These are phyloP conservation scores for Pyrus pyrifolia DNA, from an alignment of 306 rosid genomes.

Conservation along the genomic window DNA sequence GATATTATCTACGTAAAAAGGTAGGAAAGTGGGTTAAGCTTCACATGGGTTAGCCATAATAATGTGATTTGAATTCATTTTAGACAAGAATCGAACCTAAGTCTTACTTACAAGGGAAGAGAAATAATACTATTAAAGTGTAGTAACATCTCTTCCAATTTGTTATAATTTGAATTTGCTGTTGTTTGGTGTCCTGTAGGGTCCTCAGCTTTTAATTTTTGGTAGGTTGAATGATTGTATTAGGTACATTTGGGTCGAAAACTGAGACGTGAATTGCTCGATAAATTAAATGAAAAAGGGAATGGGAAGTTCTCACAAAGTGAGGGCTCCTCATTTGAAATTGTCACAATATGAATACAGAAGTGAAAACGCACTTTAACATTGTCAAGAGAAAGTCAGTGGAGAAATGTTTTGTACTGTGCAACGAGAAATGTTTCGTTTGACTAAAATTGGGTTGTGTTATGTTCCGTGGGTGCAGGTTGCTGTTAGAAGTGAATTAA, in stretches of 20 bases:
- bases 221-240: background rate
- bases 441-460: background rate
- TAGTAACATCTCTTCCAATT: conserved; percentile 5
- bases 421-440: background rate
- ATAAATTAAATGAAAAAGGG: background rate
- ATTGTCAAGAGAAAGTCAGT: background rate
- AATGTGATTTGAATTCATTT: too few relatives aligned
- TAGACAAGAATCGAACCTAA: too few relatives aligned
- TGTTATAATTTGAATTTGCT: conserved; percentile 11
- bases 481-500: conserved; percentile 25
- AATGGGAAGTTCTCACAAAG: background rate
- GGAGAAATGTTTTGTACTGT: background rate
- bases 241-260: background rate
- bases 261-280: background rate
- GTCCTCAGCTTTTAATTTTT: too few relatives aligned
- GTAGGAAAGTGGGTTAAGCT: rapidly evolving
- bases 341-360: background rate
- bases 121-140: too few relatives aligned
- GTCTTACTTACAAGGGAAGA: too few relatives aligned
- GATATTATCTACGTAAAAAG: rapidly evolving
- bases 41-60: too few relatives aligned
- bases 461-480: conserved; percentile 29
- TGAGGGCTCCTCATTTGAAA: background rate
- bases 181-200: background rate
- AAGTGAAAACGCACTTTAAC: background rate